Evolutionary conservation across 2,329 filamentous ascomycete genomes (phyloP), one percentile per base, ranked within the genome.

Genomic region (Sporothrix sp.): DNA sequence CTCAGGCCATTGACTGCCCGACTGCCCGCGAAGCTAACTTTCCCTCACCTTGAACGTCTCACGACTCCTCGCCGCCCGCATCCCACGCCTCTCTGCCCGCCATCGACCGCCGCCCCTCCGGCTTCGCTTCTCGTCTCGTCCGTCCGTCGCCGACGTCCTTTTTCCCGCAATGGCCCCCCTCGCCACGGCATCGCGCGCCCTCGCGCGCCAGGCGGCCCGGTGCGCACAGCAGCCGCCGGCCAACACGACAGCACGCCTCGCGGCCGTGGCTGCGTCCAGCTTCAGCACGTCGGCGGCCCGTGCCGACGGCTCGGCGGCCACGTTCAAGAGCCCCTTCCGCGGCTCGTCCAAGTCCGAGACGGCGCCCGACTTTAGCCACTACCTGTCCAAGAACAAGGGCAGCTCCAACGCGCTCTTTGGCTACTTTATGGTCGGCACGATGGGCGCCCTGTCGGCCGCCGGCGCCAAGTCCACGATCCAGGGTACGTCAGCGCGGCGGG

Each of bases 401-500:
- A 78, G 73, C 60, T 75, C 76, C 64, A 95, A 95, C 73, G 85
- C 90, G 75, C 75, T 95, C 61, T 93, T 95, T 70, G 82, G 84
- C 64, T 98, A 98, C 80, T 97, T 98, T 74, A 95, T 97, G 87
- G 93, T 95, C 59, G 93, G 93, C 63, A 84, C 87, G 51, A 85
- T 98, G 78, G 93, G 93, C 66, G 85, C 93, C 64, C 78, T 97
- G 67, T 82, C 85, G 58, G 91, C 91, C 53, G 85, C 93, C 60
- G 91, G 91, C 65, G 93, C 91, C 67, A 98, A 98, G 84, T 88
- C 87, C 63, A 97, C 93, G 58, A 88, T 98, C 61, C 88, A 96
- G 79, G 91, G 93, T 98, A 81, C 67, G 85, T 51, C n/a, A n/a
- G n/a, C n/a, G n/a, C n/a, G n/a, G n/a, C n/a, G n/a, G n/a, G n/a